These are phyloP conservation scores for Populus hybrid DNA, from an alignment of 441 rosid genomes.

Conservation along the genomic window DNA sequence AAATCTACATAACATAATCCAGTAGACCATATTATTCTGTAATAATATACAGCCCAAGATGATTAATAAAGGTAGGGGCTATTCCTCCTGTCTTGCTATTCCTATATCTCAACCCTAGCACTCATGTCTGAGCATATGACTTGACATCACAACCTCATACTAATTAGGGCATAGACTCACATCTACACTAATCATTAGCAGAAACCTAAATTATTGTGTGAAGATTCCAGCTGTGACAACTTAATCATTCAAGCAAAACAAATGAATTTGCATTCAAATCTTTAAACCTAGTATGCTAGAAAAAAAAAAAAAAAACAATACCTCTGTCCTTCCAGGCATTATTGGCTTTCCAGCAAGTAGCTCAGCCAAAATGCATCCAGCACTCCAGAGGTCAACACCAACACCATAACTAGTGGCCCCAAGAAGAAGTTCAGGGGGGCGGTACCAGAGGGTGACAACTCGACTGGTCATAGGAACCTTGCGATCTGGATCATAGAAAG, in stretches of 20 bases:
- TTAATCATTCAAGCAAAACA: constrained; percentile 7
- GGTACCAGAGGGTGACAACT: constrained; percentile 94
- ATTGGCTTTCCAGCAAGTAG: constrained; percentile 84
- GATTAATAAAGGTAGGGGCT: not conserved
- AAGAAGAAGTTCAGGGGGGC: constrained; percentile 92
- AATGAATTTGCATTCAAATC: constrained; percentile 1
- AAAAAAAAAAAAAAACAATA: constrained; percentile 14
- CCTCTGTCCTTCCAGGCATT: constrained; percentile 94
- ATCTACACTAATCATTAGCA: not conserved
- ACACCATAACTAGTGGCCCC: constrained; percentile 72
- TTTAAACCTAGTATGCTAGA: constrained; percentile 6
- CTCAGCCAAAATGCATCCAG: constrained; percentile 95
- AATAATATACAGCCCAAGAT: not conserved
- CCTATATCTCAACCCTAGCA: not conserved
- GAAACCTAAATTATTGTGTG: constrained; percentile 8
- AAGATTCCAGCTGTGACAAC: not conserved
- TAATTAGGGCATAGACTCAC: not conserved
- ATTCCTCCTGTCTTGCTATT: not conserved
- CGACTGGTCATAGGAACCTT: constrained; percentile 79
- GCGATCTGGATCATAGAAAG: constrained; percentile 57
- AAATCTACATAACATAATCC: not conserved
- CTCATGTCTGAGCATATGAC: not conserved
- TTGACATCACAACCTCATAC: constrained; percentile 9
- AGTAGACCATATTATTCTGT: not conserved
- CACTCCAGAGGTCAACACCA: constrained; percentile 94